Base-by-base conservation (phyloP, 2,329 filamentous ascomycete genomes). In the Trichophaea hybrida region DNA sequence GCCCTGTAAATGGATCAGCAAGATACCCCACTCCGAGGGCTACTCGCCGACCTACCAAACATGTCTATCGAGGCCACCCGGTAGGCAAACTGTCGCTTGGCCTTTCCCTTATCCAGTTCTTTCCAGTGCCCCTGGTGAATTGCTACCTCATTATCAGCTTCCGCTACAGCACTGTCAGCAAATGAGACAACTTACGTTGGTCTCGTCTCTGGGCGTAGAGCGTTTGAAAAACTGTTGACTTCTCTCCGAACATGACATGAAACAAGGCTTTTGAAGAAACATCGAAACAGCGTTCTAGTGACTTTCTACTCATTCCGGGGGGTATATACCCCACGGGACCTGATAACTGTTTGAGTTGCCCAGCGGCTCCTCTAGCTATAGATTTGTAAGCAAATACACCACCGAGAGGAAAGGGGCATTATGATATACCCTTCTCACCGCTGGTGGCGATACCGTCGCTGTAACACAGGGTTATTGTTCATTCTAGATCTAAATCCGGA, bases 171-270 rank as follows among this genome's bases (percentile, higher is more conserved):
- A 15, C 31, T 12, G 24, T 12, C 10, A 13, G 46, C 65, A 55
- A 8, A 3, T 40, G 12, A 55, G 7, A 64, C 50, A 24, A 50
- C 72, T 64, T 70, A 77, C 75, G 73, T 71, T 84, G 80, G 12
- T 86, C 88, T 68, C 83, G 80, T 55, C 86, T 80, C 70, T 94
- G 88, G 70, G 88, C 85, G 70, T 96, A 91, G 34, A 97, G 77
- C 69, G 91, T 83, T 68, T 93, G 88, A 73, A 96, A 98, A 43
- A 97, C 84, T 37, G 90, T 88, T 70, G 88, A 94, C 74, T 91
- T 94, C 72, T 98, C 93, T 40, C 93, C 93, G 72, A 97, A 98
- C 55, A 98, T 79, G 13, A 97, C 87, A 69, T 97, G 91, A 72
- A 97, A 98, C 60, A 95, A 82, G 0, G 88, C 88, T 72, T 98